phyloP scores from a whole-genome alignment of 495 filamentous ascomycete genomes.

The Terfezia boudieri region DNA sequence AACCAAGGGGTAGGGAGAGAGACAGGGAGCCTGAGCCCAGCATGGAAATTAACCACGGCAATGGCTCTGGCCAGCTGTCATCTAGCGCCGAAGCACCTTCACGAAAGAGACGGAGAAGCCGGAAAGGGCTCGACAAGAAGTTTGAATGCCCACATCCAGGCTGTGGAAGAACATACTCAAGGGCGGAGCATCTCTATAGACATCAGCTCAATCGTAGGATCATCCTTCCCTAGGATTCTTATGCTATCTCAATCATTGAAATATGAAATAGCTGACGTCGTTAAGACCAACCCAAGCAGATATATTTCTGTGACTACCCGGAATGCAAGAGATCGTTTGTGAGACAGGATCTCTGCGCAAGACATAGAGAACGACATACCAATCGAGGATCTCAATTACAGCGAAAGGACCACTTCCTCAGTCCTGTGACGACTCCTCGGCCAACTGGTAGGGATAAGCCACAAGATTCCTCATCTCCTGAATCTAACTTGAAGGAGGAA shows the following conservation, averaged over 20 bases:
- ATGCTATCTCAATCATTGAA: neutral
- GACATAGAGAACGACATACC: constrained; percentile 89
- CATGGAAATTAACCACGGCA: constrained; percentile 16
- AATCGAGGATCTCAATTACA: constrained; percentile 60
- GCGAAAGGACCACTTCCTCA: constrained; percentile 58
- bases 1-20: constrained; percentile 16
- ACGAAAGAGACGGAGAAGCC: constrained; percentile 58
- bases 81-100: constrained; percentile 12
- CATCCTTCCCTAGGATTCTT: constrained; percentile 2
- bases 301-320: constrained; percentile 84
- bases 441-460: constrained; percentile 14
- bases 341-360: constrained; percentile 76
- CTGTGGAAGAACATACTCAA: constrained; percentile 89
- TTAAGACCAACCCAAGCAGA: constrained; percentile 66
- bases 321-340: constrained; percentile 83
- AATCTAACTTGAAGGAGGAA: constrained; percentile 24
- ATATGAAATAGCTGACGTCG: constrained; percentile 5
- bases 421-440: constrained; percentile 15
- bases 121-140: constrained; percentile 81
- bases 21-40: constrained; percentile 18
- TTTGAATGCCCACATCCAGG: constrained; percentile 77
- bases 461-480: constrained; percentile 23
- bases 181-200: constrained; percentile 88
- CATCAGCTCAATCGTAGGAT: constrained; percentile 79
- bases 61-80: constrained; percentile 20